Evolutionary conservation across 257 asterid species (phyloP).

Genomic region (Verbena officinalis): DNA sequence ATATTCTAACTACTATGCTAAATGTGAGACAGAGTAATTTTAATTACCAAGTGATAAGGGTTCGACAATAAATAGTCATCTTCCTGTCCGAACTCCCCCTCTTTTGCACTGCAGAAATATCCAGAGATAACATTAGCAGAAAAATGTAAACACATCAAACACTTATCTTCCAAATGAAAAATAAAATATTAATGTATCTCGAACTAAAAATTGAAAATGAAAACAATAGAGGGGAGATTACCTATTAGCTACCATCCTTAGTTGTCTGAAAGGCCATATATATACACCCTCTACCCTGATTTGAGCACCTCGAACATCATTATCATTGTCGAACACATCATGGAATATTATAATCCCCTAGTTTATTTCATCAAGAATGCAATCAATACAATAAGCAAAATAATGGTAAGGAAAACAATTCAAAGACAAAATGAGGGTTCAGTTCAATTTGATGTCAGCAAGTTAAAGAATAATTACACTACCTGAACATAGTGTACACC

Average conservation of each 20-base stretch:
- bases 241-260: slow-evolving; percentile 95
- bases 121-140: slow-evolving; percentile 28
- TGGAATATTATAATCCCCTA: slow-evolving; percentile 95
- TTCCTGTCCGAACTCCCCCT: slow-evolving; percentile 76
- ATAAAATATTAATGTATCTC: not conserved
- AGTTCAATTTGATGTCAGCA: slow-evolving; percentile 1
- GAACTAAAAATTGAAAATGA: slow-evolving; percentile 1
- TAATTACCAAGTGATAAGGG: slow-evolving; percentile 93
- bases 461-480: slow-evolving; percentile 30
- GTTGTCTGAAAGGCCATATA: slow-evolving; percentile 99
- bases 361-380: slow-evolving; percentile 29
- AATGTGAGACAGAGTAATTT: slow-evolving; percentile 21
- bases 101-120: slow-evolving; percentile 78
- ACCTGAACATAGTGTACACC: slow-evolving; percentile 99
- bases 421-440: not conserved
- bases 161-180: not conserved
- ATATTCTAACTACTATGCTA: slow-evolving; percentile 7
- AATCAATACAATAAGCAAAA: slow-evolving; percentile 22
- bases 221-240: slow-evolving; percentile 31
- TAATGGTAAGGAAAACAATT: not conserved
- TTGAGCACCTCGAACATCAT: slow-evolving; percentile 76
- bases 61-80: slow-evolving; percentile 85
- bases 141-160: slow-evolving; percentile 1
- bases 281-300: slow-evolving; percentile 95
- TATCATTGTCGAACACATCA: slow-evolving; percentile 82